Evolutionary conservation across 345 rosid genomes (phyloP), one percentile per base, ranked within the genome.

Genomic region (Moricandia arvensis): DNA sequence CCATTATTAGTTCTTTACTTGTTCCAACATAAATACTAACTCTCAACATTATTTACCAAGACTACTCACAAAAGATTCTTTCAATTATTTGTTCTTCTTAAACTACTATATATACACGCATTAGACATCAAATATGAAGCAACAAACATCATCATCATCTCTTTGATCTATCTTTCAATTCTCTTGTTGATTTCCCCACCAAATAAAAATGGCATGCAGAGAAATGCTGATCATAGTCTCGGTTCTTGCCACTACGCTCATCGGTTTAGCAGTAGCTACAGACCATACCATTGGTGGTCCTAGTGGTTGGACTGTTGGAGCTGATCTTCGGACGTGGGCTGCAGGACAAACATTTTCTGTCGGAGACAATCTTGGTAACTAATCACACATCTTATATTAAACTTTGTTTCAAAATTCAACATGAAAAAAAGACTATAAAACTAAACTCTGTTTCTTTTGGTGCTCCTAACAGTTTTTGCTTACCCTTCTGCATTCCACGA

Each of bases 361-460:
- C 1, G 93, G 96, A 68, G 96, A 92, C 61, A 86, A 69, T 71
- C 85, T 92, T 35, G 78, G 97, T 90, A 83, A 81, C 6, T 9
- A n/a, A 18, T 53, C 54, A 62, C 57, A 37, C 13, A 27, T 63
- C 43, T 73, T 24, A 6, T 45, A 8, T 11, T 33, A 31, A 43
- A 24, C 59, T 4, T 27, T 33, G 30, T 58, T 38, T 51, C 70
- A 67, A 29, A 53, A 51, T 71, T 47, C 53, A 47, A 47, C 53
- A 47, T n/a, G 3, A 6, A 47, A 13, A 13, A 33, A 47, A 34
- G 10, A 68, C 66, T 34, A 45, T 43, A 37, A 59, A 3, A 1
- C 7, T 53, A 72, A 72, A 43, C 74, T 67, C 63, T 77, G 43
- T 60, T 59, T 10, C 12, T 43, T 43, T 15, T 60, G 8, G 10